Evolutionary conservation across 257 asterid genomes (phyloP), one percentile per base, ranked within the genome.

Genomic region (Solanum etuberosum): DNA sequence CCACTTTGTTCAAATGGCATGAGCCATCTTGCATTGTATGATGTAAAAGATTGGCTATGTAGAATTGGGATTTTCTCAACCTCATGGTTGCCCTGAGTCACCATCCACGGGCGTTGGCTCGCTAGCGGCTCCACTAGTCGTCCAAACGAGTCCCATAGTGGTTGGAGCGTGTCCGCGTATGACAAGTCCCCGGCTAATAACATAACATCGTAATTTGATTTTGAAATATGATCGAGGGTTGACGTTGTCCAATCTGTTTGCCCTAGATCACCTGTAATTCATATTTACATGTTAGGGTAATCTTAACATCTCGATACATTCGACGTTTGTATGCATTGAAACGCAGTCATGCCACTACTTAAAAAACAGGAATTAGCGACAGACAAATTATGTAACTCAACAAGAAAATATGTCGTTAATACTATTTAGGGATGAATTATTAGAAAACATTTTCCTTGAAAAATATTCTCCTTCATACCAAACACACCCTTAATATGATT

Each of bases 1-100:
- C 93, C 94, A 84, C 99, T 93, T 87, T 94, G 94, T 80, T 90
- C 68, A 12, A 83, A 94, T 3, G 99, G 98, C 99, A 97, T 97
- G 2, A 34, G 84, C 99, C 99, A 97, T 87, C 99, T 92, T 11
- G 96, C 94, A 59, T 94, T 95, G 87, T 95, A 97, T 6, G 98
- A 78, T 1, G 92, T 93, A 82, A 97, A 97, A 1, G 86, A 23
- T 0, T 77, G 15, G 1, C 5, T 3, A 8, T 93, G 94, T 37
- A 94, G 0, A 4, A 61, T 0, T 0, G 95, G 92, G 37, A 94
- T 91, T 25, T 85, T 89, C 88, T 97, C 99, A 27, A 91, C 10
- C 74, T 95, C 99, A 86, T 97, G 99, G 93, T 97, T 95, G 38
- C 99, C 99, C 13, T 94, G 93, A 5, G 98, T 95, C 71, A 94